Conservation (phyloP, 306 rosid genomes). For the Erythrophleum fordii region DNA sequence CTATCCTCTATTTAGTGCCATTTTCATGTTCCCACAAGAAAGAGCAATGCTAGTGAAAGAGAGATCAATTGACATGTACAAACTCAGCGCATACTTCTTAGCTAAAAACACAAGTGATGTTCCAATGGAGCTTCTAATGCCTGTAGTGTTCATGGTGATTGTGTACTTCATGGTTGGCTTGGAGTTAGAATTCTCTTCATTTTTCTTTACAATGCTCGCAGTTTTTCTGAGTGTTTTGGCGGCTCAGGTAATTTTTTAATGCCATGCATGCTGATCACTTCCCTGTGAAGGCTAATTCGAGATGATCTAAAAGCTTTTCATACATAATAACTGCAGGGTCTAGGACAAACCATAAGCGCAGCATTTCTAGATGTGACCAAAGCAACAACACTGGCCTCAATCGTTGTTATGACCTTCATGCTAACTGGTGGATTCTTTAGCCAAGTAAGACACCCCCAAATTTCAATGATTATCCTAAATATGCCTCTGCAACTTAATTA, state of each 20-base stretch:
- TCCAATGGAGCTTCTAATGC: constrained; percentile 16
- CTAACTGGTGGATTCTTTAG: constrained; percentile 25
- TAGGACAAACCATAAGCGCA: constrained; percentile 20
- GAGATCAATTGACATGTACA: constrained; percentile 16
- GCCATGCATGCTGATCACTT: background rate
- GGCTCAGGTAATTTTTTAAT: constrained; percentile 1
- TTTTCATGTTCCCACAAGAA: constrained; percentile 29
- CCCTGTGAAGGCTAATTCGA: background rate
- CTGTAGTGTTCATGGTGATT: constrained; percentile 18
- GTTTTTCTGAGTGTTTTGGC: constrained; percentile 6
- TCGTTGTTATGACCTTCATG: constrained; percentile 22
- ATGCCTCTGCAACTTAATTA: background rate
- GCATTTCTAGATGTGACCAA: constrained; percentile 21
- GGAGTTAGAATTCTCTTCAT: constrained; percentile 1
- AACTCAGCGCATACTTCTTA: constrained; percentile 22
- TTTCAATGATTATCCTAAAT: background rate
- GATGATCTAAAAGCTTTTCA: background rate
- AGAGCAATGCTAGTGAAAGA: constrained; percentile 27
- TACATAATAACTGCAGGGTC: constrained; percentile 8
- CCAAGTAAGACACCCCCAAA: constrained; percentile 13
- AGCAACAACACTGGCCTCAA: constrained; percentile 20
- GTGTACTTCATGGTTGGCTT: constrained; percentile 24
- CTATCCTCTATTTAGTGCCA: constrained; percentile 12
- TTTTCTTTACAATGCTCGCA: background rate
- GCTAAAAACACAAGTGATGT: constrained; percentile 13